phyloP scores from a whole-genome alignment of 2,329 filamentous ascomycete species.

The Fusarium pilosicola region DNA sequence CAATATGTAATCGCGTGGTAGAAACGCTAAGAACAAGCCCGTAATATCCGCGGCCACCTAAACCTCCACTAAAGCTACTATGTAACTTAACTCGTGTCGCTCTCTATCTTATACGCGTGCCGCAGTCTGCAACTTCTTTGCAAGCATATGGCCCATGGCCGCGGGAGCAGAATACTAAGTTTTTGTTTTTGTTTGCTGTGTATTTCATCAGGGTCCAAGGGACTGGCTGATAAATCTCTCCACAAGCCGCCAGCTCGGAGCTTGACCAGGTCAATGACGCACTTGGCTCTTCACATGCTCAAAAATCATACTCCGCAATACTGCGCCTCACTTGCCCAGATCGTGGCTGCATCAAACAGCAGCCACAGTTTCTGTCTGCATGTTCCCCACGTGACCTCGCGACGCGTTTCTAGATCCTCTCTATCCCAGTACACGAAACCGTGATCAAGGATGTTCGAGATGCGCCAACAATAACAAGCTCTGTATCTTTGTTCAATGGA shows the following conservation, averaged over 20 bases:
- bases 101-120: not conserved
- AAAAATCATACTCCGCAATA: slow-evolving; percentile 15
- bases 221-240: slow-evolving; percentile 2
- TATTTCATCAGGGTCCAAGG: not conserved
- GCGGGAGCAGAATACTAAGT: not conserved
- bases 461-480: slow-evolving; percentile 1
- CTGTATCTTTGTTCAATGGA: slow-evolving; percentile 37
- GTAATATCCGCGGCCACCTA: slow-evolving; percentile 12
- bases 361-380: not conserved
- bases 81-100: not conserved
- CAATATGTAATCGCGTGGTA: slow-evolving; percentile 13
- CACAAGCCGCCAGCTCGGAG: slow-evolving; percentile 4
- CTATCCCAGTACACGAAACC: slow-evolving; percentile 7
- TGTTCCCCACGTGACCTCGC: slow-evolving; percentile 44
- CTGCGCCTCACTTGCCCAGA: slow-evolving; percentile 4
- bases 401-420: slow-evolving; percentile 37
- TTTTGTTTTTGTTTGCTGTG: not conserved
- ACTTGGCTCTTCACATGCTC: slow-evolving; percentile 41
- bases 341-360: not conserved
- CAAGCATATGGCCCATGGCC: not conserved
- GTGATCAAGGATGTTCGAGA: slow-evolving; percentile 4
- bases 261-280: slow-evolving; percentile 38
- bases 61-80: not conserved
- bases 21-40: slow-evolving; percentile 25
- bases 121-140: not conserved